Percentiles rank a stretch among this genome's conserved stretches.
Conservation (phyloP, 2,329 filamentous ascomycete genomes). For the Aureobasidium lini region DNA sequence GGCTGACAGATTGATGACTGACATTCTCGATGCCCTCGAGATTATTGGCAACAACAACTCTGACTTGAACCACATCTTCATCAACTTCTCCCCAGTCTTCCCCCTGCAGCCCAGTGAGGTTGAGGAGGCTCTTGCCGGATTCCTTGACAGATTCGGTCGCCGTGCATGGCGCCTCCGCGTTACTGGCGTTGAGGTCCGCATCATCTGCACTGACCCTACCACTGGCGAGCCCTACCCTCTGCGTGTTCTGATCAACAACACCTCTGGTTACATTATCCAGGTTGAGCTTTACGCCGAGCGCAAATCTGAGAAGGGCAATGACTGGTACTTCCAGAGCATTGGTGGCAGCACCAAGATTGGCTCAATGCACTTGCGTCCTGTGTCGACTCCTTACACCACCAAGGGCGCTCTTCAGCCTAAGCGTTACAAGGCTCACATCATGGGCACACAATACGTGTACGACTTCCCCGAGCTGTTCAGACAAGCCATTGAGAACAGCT, state of each 20-base stretch:
- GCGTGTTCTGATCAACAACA: constrained; percentile 95
- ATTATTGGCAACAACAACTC: constrained; percentile 99
- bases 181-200: constrained; percentile 94
- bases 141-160: constrained; percentile 92
- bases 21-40: constrained; percentile 94
- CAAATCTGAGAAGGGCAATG: constrained; percentile 88
- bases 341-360: constrained; percentile 92
- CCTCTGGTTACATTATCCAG: constrained; percentile 93
- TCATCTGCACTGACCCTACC: constrained; percentile 85
- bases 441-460: constrained; percentile 99
- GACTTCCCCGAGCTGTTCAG: constrained; percentile 99
- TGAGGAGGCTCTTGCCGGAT: constrained; percentile 85
- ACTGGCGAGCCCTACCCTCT: constrained; percentile 84
- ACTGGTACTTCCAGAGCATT: constrained; percentile 98
- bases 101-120: constrained; percentile 83
- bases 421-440: constrained; percentile 97
- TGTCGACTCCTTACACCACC: constrained; percentile 87
- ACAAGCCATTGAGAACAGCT: constrained; percentile 93
- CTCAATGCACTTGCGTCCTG: constrained; percentile 85
- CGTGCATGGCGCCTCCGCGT: constrained; percentile 95
- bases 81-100: constrained; percentile 98
- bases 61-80: constrained; percentile 99
- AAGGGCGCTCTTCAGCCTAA: constrained; percentile 99
- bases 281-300: constrained; percentile 96
- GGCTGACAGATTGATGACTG: constrained; percentile 91